Evolutionary conservation across 2,329 filamentous ascomycete species (phyloP).

Genomic region (Zymoseptoria pseudotritici): DNA sequence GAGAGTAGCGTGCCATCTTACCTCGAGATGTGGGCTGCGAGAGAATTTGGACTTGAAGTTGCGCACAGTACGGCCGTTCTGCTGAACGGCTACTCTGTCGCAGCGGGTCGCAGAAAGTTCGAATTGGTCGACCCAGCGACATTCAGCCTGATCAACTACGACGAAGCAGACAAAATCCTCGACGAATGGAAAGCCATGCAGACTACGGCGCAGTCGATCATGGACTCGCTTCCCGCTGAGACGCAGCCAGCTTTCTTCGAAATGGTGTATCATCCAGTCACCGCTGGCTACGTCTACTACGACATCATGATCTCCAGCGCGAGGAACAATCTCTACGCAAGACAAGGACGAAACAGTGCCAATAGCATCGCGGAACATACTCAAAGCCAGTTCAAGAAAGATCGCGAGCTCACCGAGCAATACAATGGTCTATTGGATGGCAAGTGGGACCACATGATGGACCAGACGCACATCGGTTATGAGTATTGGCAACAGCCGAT

Average conservation of each 20-base stretch:
- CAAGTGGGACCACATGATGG: slow-evolving; percentile 48
- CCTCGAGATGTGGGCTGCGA: slow-evolving; percentile 49
- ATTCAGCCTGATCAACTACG: slow-evolving; percentile 57
- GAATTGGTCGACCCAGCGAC: slow-evolving; percentile 53
- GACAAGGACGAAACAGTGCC: slow-evolving; percentile 50
- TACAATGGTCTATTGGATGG: slow-evolving; percentile 54
- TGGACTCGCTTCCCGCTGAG: slow-evolving; percentile 45
- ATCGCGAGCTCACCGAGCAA: slow-evolving; percentile 48
- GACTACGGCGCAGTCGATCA: slow-evolving; percentile 48
- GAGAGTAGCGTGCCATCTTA: slow-evolving; percentile 50
- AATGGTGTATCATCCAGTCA: slow-evolving; percentile 53
- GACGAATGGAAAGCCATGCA: slow-evolving; percentile 49
- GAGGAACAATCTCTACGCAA: slow-evolving; percentile 48
- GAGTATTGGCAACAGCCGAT: slow-evolving; percentile 62
- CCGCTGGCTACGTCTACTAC: slow-evolving; percentile 51
- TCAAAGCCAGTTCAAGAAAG: slow-evolving; percentile 48
- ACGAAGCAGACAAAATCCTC: slow-evolving; percentile 54
- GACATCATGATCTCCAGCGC: slow-evolving; percentile 46
- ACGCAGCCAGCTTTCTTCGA: slow-evolving; percentile 56
- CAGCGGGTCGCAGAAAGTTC: slow-evolving; percentile 54
- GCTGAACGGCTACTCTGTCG: slow-evolving; percentile 49
- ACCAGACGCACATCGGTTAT: slow-evolving; percentile 47
- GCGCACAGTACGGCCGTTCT: slow-evolving; percentile 45
- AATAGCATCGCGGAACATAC: slow-evolving; percentile 49
- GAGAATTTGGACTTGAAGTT: slow-evolving; percentile 49